A percentile compares a stretch with the other conserved stretches of the same genome.
Evolutionary conservation across 352 stramenopile species (phyloP).

Genomic region (Phytophthora colocasiae): DNA sequence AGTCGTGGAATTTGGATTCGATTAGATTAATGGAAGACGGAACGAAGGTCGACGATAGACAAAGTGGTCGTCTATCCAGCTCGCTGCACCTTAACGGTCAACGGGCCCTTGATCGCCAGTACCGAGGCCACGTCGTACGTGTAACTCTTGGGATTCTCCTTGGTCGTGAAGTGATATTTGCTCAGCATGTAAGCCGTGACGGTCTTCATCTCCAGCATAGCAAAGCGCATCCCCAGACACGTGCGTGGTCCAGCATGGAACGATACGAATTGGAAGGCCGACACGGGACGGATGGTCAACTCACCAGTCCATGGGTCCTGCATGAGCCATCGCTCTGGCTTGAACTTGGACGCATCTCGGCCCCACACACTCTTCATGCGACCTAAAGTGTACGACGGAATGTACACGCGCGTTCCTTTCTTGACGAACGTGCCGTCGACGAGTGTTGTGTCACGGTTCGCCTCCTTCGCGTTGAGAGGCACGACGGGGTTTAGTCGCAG

Average conservation of each 20-base stretch:
- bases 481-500: constrained; percentile 72
- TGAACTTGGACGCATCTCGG: constrained; percentile 61
- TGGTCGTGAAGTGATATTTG: constrained; percentile 53
- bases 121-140: constrained; percentile 46
- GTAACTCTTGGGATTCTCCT: constrained; percentile 48
- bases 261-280: constrained; percentile 43
- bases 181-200: constrained; percentile 38
- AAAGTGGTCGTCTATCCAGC: constrained; percentile 22
- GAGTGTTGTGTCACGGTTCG: constrained; percentile 56
- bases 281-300: constrained; percentile 36
- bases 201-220: constrained; percentile 64
- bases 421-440: constrained; percentile 63
- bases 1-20: constrained; percentile 13
- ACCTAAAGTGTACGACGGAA: constrained; percentile 61
- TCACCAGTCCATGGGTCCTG: constrained; percentile 36
- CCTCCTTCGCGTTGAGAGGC: constrained; percentile 63
- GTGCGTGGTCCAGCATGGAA: constrained; percentile 44
- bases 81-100: constrained; percentile 41
- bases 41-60: background rate
- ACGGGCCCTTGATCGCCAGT: constrained; percentile 43
- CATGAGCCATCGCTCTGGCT: constrained; percentile 67
- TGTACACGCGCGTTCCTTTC: constrained; percentile 60
- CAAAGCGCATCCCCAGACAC: constrained; percentile 47
- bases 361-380: constrained; percentile 61
- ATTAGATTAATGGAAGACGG: constrained; percentile 23